Conservation (phyloP, 148 eudicot species). For the Fagopyrum esculentum region DNA sequence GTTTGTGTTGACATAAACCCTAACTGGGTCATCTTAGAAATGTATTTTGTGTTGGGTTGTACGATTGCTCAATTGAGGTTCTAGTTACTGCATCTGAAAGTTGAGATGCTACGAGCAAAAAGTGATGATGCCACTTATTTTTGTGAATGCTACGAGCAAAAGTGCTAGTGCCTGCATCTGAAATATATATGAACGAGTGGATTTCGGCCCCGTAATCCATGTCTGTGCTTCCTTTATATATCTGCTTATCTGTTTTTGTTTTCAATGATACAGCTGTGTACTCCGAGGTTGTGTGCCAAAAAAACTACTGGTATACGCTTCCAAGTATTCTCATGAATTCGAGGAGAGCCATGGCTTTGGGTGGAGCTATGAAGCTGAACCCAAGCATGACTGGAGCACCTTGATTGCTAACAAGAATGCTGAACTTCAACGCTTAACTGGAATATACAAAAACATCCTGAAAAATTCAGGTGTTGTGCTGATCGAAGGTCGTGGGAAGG, state of each 20-base stretch:
- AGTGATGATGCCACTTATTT: neutral
- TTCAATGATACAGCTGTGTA: constrained; percentile 59
- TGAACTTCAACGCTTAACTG: constrained; percentile 85
- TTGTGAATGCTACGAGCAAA: neutral
- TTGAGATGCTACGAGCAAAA: neutral
- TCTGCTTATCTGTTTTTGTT: neutral
- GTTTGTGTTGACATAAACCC: no score
- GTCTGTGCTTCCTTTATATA: neutral
- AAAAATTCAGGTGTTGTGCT: constrained; percentile 66
- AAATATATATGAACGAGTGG: neutral
- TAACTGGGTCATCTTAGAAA: neutral
- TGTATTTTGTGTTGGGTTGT: neutral
- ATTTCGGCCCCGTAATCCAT: neutral
- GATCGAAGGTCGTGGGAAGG: constrained; percentile 99
- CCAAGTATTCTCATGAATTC: constrained; percentile 90
- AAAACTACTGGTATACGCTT: constrained; percentile 83
- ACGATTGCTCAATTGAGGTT: neutral
- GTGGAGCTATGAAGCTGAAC: constrained; percentile 86
- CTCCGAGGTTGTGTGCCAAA: constrained; percentile 99
- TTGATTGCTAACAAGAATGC: constrained; percentile 96
- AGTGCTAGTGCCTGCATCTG: no score
- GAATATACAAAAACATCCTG: constrained; percentile 83
- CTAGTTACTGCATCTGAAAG: neutral
- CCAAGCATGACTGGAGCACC: constrained; percentile 94
- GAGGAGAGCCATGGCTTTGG: constrained; percentile 95